Conservation (phyloP, 1,284 basidiomycete species). For the Sphaerobolus stellatus region DNA sequence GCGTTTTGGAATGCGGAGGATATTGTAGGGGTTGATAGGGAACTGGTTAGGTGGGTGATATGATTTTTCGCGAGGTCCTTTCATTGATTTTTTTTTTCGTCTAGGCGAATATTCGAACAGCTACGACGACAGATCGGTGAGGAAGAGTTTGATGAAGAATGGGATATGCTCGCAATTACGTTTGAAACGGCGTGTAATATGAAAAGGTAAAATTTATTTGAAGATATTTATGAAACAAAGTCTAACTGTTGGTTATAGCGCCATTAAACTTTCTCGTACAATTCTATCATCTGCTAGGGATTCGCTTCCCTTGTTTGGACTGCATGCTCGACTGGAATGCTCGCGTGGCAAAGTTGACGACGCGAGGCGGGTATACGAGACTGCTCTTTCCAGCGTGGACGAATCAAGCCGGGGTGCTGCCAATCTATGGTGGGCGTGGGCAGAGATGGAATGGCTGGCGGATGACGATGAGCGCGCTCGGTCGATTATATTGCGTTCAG, state of each 20-base stretch:
- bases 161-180: conserved; percentile 62
- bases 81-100: background rate
- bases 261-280: conserved; percentile 69
- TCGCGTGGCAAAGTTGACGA: conserved; percentile 68
- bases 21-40: conserved; percentile 45
- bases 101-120: conserved; percentile 53
- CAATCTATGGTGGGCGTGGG: conserved; percentile 84
- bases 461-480: conserved; percentile 50
- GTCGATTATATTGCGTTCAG: conserved; percentile 53
- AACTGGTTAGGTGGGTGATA: conserved; percentile 38
- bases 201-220: conserved; percentile 51
- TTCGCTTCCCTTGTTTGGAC: conserved; percentile 75
- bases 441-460: conserved; percentile 84
- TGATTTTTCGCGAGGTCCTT: background rate
- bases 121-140: conserved; percentile 45
- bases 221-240: conserved; percentile 6
- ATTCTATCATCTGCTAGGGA: conserved; percentile 64
- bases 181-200: conserved; percentile 65
- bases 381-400: conserved; percentile 47
- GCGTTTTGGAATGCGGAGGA: conserved; percentile 53
- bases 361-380: conserved; percentile 82
- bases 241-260: conserved; percentile 41
- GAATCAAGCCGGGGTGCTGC: conserved; percentile 35
- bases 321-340: conserved; percentile 79
- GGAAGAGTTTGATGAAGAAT: conserved; percentile 45